Evolutionary conservation across 2,329 filamentous ascomycete genomes (phyloP).

Genomic region (Rutstroemia sp.): DNA sequence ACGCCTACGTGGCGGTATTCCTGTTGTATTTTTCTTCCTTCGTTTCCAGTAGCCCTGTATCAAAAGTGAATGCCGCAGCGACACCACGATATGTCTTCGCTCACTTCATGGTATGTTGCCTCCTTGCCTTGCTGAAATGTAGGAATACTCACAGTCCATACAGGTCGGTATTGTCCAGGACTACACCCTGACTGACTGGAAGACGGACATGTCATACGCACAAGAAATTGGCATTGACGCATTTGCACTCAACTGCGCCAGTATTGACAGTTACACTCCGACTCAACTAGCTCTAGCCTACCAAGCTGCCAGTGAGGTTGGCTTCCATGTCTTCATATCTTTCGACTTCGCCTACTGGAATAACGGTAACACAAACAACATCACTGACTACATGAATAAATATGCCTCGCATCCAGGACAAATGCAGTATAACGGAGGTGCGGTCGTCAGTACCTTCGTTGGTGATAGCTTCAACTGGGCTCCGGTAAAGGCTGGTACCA

Average conservation of each 20-base stretch:
- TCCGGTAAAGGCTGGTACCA: conserved; percentile 23
- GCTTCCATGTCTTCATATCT: conserved; percentile 29
- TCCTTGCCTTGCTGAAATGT: neutral
- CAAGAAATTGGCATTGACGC: conserved; percentile 31
- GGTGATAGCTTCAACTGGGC: conserved; percentile 30
- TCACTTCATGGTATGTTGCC: conserved; percentile 16
- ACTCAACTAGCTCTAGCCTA: conserved; percentile 26
- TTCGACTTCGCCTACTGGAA: conserved; percentile 31
- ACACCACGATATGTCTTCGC: conserved; percentile 16
- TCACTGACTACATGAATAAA: conserved; percentile 26
- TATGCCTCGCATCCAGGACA: conserved; percentile 32
- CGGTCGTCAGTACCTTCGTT: conserved; percentile 30
- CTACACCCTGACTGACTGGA: conserved; percentile 25
- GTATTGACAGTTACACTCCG: conserved; percentile 24
- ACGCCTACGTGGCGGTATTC: neutral
- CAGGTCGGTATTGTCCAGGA: conserved; percentile 20
- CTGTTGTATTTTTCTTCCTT: neutral
- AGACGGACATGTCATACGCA: conserved; percentile 26
- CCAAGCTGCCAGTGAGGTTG: conserved; percentile 21
- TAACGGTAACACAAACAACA: conserved; percentile 26
- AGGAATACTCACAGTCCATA: neutral
- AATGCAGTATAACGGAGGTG: conserved; percentile 33
- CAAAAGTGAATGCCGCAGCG: neutral
- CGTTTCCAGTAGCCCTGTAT: neutral
- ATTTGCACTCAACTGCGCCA: conserved; percentile 28